Base-by-base conservation (phyloP, 1,139 yeast species). In the Candida gigantensis region DNA sequence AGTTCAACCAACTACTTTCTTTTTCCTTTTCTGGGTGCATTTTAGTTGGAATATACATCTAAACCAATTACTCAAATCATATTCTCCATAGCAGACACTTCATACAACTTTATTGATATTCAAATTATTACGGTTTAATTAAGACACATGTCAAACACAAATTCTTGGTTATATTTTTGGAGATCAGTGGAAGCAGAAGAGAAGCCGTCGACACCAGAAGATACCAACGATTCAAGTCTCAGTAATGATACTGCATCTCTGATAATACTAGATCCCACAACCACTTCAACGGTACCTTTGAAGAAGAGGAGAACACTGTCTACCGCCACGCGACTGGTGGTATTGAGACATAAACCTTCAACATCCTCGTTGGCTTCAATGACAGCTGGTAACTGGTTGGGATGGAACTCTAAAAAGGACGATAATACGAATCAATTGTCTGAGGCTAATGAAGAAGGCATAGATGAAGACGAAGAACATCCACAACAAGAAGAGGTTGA, bases 301-400 rank as follows among this genome's bases (percentile, higher is more conserved):
- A 36, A 33, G 29, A 25, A 36, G 27, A 39, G 30, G 10, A 24
- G 23, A 14, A 24, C 28, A n/a, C 28, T 8, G 8, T 3, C 33
- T 11, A 19, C 12, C 7, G 6, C 14, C 3, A 11, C 30, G 23
- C 28, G 30, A 19, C 36, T 28, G 38, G 14, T 10, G 4, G 19
- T 15, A 11, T 19, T 40, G 15, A 31, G 41, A 26, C 44, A 41
- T 24, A 53, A 51, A 33, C 25, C 47, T 2, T 52, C 59, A 3
- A 45, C 58, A 4, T 36, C 50, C 1, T 55, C 60, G 3, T 40
- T 53, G 13, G 49, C 53, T 5, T 47, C 58, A 2, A 47, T 47
- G 47, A 45, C 56, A 5, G 45, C 53, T 3, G 52, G 55, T 1
- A 51, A 49, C 30, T 53, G 58, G 58, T 37, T 54, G 5, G 40